Percentiles rank a stretch among this genome's conserved stretches.
phyloP scores from a whole-genome alignment of 2,329 filamentous ascomycete species.

The Colletotrichum phormii region DNA sequence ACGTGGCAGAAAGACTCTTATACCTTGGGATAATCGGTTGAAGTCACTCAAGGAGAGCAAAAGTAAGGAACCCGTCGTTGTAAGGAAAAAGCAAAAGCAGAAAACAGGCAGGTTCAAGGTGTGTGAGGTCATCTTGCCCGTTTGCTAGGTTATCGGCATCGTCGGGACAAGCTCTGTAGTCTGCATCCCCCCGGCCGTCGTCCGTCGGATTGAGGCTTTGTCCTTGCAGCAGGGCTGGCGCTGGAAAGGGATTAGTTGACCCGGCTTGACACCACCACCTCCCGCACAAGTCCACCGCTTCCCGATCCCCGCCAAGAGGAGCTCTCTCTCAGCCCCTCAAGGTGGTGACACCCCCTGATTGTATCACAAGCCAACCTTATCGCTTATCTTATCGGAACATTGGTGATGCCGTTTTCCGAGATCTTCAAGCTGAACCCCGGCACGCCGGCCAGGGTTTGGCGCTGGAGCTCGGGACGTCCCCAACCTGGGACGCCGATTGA shows the following conservation, averaged over 20 bases:
- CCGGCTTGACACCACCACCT: background rate
- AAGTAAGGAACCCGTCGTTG: background rate
- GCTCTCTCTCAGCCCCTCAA: background rate
- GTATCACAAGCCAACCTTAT: no score
- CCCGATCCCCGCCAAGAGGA: background rate
- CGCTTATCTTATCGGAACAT: background rate
- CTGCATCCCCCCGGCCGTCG: background rate
- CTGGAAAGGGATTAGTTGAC: slow-evolving; percentile 22
- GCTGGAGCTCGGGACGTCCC: slow-evolving; percentile 35
- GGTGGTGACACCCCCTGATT: background rate
- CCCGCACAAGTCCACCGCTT: background rate
- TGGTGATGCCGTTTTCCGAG: slow-evolving; percentile 28
- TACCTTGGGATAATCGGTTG: background rate
- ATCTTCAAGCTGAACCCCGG: slow-evolving; percentile 26
- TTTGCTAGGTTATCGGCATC: slow-evolving; percentile 17
- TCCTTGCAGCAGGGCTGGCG: slow-evolving; percentile 26
- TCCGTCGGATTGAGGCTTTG: slow-evolving; percentile 12
- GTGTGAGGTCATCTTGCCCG: slow-evolving; percentile 16
- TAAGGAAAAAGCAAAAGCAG: background rate
- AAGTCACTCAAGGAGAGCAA: background rate
- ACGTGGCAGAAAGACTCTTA: slow-evolving; percentile 16
- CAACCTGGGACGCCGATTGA: slow-evolving; percentile 24
- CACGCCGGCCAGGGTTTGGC: slow-evolving; percentile 29
- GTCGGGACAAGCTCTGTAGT: slow-evolving; percentile 23
- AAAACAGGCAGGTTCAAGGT: background rate